These are phyloP conservation scores for Alternaria brassicicola DNA, from an alignment of 2,329 filamentous ascomycete species.

Conservation along the genomic window DNA sequence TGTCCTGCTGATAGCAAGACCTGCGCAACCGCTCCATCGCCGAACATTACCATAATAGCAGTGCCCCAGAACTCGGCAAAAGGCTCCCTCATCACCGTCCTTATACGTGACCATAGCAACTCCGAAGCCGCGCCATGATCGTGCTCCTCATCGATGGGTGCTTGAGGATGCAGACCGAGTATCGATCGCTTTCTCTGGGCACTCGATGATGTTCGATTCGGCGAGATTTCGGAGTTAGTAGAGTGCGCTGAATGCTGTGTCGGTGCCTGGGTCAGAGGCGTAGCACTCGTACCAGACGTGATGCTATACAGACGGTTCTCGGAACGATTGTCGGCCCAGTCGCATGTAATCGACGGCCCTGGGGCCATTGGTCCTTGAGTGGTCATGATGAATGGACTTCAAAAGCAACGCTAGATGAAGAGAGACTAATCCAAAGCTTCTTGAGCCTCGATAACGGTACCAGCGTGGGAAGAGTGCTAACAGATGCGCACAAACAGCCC, in stretches of 20 bases:
- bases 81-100: constrained; percentile 50
- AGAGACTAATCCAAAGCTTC: neutral
- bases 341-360: constrained; percentile 24
- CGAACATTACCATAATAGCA: constrained; percentile 53
- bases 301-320: constrained; percentile 14
- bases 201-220: constrained; percentile 30
- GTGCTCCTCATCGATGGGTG: constrained; percentile 52
- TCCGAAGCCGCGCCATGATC: constrained; percentile 45
- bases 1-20: constrained; percentile 49
- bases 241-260: constrained; percentile 27
- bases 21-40: constrained; percentile 53
- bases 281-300: constrained; percentile 17
- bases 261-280: constrained; percentile 22
- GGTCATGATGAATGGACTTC: constrained; percentile 5
- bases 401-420: neutral
- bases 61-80: constrained; percentile 55
- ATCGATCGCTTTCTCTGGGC: constrained; percentile 31
- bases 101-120: constrained; percentile 48
- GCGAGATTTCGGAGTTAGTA: constrained; percentile 8
- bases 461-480: neutral
- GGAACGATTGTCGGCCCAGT: constrained; percentile 25
- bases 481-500: neutral
- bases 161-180: constrained; percentile 49
- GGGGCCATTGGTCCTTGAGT: constrained; percentile 22
- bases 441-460: neutral